These are phyloP conservation scores for Lactifluus pinguis DNA, from an alignment of 768 basidiomycete genomes.

Conservation along the genomic window DNA sequence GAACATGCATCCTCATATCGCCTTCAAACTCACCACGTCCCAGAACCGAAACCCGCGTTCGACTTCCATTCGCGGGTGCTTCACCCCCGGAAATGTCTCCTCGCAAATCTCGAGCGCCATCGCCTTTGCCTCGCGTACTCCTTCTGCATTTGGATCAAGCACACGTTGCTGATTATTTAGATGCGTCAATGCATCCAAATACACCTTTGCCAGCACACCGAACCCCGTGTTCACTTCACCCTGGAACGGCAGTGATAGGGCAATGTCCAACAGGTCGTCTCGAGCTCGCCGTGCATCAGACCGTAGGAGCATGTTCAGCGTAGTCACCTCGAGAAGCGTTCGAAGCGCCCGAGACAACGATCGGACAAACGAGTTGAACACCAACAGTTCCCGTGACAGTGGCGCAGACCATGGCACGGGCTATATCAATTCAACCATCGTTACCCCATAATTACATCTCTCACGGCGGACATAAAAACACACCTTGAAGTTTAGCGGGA, in stretches of 20 bases:
- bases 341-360: constrained; percentile 86
- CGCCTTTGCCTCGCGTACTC: constrained; percentile 73
- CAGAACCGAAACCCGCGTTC: constrained; percentile 97
- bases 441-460: neutral
- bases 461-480: constrained; percentile 22
- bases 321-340: constrained; percentile 82
- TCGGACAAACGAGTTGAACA: constrained; percentile 97
- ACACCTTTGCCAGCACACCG: constrained; percentile 94
- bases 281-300: constrained; percentile 78
- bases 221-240: constrained; percentile 96
- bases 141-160: constrained; percentile 66
- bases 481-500: constrained; percentile 91
- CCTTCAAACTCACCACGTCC: constrained; percentile 71
- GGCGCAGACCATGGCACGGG: constrained; percentile 92
- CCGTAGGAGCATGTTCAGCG: constrained; percentile 87
- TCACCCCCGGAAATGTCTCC: constrained; percentile 90
- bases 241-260: constrained; percentile 90
- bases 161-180: constrained; percentile 74
- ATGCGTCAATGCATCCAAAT: constrained; percentile 86
- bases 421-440: constrained; percentile 32
- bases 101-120: constrained; percentile 89
- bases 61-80: constrained; percentile 77
- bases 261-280: constrained; percentile 88
- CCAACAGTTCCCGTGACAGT: constrained; percentile 88
- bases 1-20: constrained; percentile 10